Conservation (phyloP, 208 protist species). For the Phytomonas sp. region DNA sequence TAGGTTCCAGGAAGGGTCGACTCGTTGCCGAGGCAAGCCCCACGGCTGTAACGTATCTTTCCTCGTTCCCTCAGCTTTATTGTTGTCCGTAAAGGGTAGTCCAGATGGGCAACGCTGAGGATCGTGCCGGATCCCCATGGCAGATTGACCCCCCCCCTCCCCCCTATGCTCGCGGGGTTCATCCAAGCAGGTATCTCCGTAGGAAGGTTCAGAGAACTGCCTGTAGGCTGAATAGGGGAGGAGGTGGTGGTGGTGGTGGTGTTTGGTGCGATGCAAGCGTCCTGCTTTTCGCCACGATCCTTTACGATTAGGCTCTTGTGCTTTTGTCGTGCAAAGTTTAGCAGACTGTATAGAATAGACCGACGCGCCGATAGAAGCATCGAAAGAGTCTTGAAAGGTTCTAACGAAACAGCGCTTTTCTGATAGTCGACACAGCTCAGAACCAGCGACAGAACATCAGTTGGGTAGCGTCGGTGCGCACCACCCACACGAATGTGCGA, state of each 20-base stretch:
- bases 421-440: constrained; percentile 69
- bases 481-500: constrained; percentile 52
- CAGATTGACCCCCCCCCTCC: background rate
- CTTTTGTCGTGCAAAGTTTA: background rate
- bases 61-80: background rate
- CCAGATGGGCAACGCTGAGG: background rate
- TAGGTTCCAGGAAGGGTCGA: background rate
- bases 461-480: constrained; percentile 27
- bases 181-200: background rate
- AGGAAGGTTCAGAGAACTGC: background rate
- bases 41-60: background rate
- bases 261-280: background rate
- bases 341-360: background rate
- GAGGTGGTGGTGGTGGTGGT: background rate
- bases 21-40: background rate
- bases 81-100: background rate
- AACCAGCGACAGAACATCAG: constrained; percentile 73
- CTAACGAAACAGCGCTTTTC: background rate
- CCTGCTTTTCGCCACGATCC: background rate
- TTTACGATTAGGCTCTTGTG: background rate
- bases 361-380: constrained; percentile 4
- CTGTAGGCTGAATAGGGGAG: background rate
- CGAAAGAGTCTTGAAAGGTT: constrained; percentile 5
- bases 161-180: background rate
- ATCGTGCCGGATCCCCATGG: background rate